Evolutionary conservation across 352 stramenopile species (phyloP).

Genomic region (Globisporangium echinulatum): DNA sequence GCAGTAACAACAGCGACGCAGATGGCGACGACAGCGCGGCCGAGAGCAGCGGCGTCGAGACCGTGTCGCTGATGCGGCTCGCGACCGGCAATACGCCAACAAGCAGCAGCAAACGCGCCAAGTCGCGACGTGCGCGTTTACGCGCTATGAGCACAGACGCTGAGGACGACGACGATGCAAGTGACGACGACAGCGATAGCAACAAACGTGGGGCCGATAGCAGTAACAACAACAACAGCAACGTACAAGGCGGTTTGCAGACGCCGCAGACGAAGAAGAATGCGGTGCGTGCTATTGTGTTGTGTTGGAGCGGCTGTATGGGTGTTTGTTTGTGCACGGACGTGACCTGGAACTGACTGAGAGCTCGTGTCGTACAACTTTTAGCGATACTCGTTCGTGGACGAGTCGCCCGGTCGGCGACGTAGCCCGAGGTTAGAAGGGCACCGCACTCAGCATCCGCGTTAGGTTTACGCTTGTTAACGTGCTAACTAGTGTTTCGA

Average conservation of each 20-base stretch:
- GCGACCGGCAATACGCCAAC: conserved; percentile 2
- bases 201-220: background rate
- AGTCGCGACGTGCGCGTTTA: background rate
- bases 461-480: too few relatives aligned
- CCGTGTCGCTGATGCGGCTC: conserved; percentile 11
- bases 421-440: conserved; percentile 10
- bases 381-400: conserved; percentile 11
- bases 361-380: background rate
- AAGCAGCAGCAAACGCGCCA: background rate
- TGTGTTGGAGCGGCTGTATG: background rate
- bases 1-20: conserved; percentile 12
- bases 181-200: background rate
- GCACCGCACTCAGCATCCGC: background rate
- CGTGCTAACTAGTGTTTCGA: background rate
- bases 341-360: background rate
- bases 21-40: conserved; percentile 17
- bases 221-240: background rate
- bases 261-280: background rate
- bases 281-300: background rate
- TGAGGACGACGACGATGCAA: conserved; percentile 5
- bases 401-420: conserved; percentile 2
- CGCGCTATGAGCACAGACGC: conserved; percentile 5
- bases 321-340: background rate
- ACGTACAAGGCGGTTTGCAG: background rate
- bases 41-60: conserved; percentile 14